A percentile compares a stretch with the other conserved stretches of the same genome.
phyloP scores from a whole-genome alignment of 257 asterid species.

The Solanum boliviense region DNA sequence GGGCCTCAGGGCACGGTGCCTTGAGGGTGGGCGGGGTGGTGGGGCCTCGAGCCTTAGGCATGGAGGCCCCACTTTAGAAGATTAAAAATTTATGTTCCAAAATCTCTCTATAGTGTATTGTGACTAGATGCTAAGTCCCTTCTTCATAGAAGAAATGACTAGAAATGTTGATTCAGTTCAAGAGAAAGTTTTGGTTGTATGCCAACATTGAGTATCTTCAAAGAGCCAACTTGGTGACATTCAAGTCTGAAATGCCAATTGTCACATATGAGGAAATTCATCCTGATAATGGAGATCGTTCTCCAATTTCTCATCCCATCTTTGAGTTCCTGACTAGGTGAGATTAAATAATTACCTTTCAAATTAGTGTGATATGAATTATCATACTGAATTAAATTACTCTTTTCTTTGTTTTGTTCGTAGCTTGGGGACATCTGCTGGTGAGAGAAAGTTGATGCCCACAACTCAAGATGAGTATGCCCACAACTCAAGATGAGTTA shows the following conservation, averaged over 20 bases:
- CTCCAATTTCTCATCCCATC: slow-evolving; percentile 58
- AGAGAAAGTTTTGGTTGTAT: slow-evolving; percentile 40
- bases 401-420: background rate
- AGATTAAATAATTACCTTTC: background rate
- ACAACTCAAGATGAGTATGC: slow-evolving; percentile 55
- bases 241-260: slow-evolving; percentile 57
- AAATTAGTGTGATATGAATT: background rate
- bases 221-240: slow-evolving; percentile 33
- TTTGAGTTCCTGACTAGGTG: slow-evolving; percentile 84
- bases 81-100: no score
- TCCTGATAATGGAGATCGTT: slow-evolving; percentile 57
- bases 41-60: no score
- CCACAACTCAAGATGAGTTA: slow-evolving; percentile 51
- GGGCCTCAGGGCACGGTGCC: no score
- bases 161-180: slow-evolving; percentile 38
- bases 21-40: no score
- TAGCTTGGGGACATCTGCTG: slow-evolving; percentile 80
- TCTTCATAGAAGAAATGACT: slow-evolving; percentile 55
- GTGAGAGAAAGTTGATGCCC: slow-evolving; percentile 80
- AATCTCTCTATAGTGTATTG: no score
- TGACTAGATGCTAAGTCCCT: slow-evolving; percentile 44
- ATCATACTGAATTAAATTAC: background rate
- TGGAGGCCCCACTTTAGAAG: no score
- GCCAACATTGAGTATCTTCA: slow-evolving; percentile 48
- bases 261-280: slow-evolving; percentile 60